Evolutionary conservation across 2,329 filamentous ascomycete genomes (phyloP), one percentile per base, ranked within the genome.

Genomic region (Fusarium sp.): DNA sequence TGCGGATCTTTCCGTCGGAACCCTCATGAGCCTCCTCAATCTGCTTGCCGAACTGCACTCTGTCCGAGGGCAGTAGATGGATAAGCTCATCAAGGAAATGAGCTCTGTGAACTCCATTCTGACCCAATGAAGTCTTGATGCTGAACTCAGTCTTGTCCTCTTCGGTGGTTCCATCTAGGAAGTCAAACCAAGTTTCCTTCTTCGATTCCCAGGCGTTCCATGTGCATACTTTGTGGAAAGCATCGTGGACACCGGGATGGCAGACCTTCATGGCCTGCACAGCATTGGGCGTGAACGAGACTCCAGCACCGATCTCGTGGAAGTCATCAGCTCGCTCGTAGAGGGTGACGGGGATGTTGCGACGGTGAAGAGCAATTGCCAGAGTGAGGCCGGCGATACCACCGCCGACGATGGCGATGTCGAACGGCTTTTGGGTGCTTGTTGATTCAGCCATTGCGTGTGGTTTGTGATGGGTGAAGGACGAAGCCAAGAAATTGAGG

Each of bases 271-370:
- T 82, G 16, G 84, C 83, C 13, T 77, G 77, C 65, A 86, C 81
- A 3, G 84, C 84, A 64, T 85, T 86, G n/a, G 84, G 83, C 10
- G 80, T 83, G 69, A 86, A 83, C 5, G 83, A 84, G 26, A 87
- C 83, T 10, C 85, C 85, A 0, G 85, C 84, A 0, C 85, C 85
- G 7, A 84, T 82, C 65, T 85, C 84, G 4, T 79, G 76, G 55
- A 84, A 81, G 2, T 74, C 71, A 0, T 76, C 49, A 0, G 83
- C 79, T 8, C 82, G 80, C 70, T 87, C 85, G 67, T 84, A 87
- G 5, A 87, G 58, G 1, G 76, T 82, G 62, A 80, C 84, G 0
- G 77, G 69, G 18, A 86, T 73, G 4, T 75, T 75, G 37, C 84
- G 82, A 3, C 77, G 77, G 42, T 82, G 77, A 0, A 87, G 80